Conservation (phyloP, 306 rosid genomes). For the Oemleria cerasiformis region DNA sequence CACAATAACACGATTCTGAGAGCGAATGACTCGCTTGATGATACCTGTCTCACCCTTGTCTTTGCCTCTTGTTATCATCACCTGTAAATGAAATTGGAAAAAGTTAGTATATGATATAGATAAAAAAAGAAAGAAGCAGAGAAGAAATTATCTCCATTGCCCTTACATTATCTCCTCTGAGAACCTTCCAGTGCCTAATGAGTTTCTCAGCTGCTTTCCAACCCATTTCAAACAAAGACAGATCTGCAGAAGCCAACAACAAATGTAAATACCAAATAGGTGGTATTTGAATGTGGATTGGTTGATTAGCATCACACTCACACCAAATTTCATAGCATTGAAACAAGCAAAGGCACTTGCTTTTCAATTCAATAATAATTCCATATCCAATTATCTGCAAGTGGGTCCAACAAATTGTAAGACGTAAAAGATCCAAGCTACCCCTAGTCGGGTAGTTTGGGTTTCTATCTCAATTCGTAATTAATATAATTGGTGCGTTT, state of each 20-base stretch:
- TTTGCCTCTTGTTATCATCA: constrained; percentile 87
- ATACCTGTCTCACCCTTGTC: constrained; percentile 78
- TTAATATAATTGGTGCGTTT: too few species aligned
- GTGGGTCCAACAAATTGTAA: neutral
- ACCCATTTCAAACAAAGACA: constrained; percentile 47
- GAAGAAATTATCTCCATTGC: neutral
- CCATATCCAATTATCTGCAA: neutral
- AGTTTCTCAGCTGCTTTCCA: constrained; percentile 99
- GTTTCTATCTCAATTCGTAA: too few species aligned
- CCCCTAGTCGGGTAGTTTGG: too few species aligned
- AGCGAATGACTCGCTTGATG: constrained; percentile 80
- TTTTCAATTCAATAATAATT: too few species aligned
- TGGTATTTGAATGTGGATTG: neutral
- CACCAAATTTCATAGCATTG: neutral
- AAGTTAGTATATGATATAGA: neutral
- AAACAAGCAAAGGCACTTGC: neutral
- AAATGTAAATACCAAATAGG: neutral
- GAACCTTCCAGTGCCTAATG: constrained; percentile 80
- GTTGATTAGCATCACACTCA: neutral
- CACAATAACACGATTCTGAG: constrained; percentile 89
- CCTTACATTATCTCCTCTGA: constrained; percentile 86
- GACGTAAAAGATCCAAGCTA: too few species aligned
- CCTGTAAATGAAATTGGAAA: constrained; percentile 37
- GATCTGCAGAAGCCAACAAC: constrained; percentile 11
- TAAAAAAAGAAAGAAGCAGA: neutral